Percentiles rank a stretch among this genome's conserved stretches.
phyloP scores from a whole-genome alignment of 1,284 basidiomycete genomes.

The Leccinum pallidistipes region DNA sequence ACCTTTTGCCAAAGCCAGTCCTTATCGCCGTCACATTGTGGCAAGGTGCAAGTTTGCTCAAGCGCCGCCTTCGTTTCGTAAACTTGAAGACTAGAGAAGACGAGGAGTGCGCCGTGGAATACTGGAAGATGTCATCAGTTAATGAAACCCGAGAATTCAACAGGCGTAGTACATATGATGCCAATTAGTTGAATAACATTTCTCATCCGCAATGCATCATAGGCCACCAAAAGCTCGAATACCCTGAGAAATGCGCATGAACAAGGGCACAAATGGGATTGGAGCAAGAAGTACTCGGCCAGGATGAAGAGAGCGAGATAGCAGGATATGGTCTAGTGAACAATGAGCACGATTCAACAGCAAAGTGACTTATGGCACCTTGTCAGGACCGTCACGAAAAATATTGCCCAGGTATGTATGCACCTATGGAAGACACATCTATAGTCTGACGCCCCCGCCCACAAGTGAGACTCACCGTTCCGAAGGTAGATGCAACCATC shows the following conservation, averaged over 20 bases:
- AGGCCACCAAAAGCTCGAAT: conserved; percentile 72
- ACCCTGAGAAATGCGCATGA: conserved; percentile 42
- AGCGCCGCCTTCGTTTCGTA: conserved; percentile 67
- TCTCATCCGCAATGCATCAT: conserved; percentile 70
- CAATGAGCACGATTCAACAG: conserved; percentile 10
- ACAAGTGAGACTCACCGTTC: conserved; percentile 39
- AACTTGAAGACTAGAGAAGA: conserved; percentile 73
- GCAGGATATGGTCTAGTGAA: conserved; percentile 71
- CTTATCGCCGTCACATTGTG: conserved; percentile 16
- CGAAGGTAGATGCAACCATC: conserved; percentile 56
- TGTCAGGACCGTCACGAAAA: conserved; percentile 47
- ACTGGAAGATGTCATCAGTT: conserved; percentile 42
- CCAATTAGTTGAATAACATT: conserved; percentile 78
- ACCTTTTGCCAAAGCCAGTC: conserved; percentile 44
- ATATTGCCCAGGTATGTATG: conserved; percentile 44
- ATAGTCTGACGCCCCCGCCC: not conserved
- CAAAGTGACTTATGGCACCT: conserved; percentile 38
- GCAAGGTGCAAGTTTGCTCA: conserved; percentile 31
- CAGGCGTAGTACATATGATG: conserved; percentile 54
- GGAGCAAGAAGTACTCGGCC: conserved; percentile 57
- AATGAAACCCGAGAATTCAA: not conserved
- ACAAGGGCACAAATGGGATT: not conserved
- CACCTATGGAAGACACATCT: conserved; percentile 44
- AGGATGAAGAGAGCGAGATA: conserved; percentile 79
- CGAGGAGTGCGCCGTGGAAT: conserved; percentile 71